Base-by-base conservation (phyloP, 768 basidiomycete species). In the Neoboletus magnificus region DNA sequence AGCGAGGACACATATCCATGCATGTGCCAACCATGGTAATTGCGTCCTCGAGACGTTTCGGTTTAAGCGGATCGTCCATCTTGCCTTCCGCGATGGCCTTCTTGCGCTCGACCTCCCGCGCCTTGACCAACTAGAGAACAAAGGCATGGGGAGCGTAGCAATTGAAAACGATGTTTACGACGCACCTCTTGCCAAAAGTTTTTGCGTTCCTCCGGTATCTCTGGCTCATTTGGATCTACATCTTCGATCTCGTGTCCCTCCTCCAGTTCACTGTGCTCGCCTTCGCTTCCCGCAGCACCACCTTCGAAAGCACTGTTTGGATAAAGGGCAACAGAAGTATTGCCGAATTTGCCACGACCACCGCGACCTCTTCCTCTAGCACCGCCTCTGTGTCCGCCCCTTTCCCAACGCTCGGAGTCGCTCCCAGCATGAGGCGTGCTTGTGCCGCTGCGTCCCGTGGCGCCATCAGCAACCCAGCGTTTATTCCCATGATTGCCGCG, bases 11-110 rank as follows among this genome's bases (percentile, higher is more conserved):
- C 93, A 98, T 97, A 57, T 91, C 87, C 75, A 79, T 73, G 66
- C 96, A 98, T 1, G 93, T 95, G 23, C 95, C 95, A 15, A 91
- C 83, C 68, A 98, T 87, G n/a, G 87, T 87, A 52, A 95, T 93
- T 18, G 95, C 94, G 60, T 96, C 87, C 62, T 91, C 91, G 3
- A 97, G 79, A 15, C 87, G 80, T 66, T 88, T 87, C 2, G 88
- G 85, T 11, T 86, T 85, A 40, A 80, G 66, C 0, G 93, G 94
- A 66, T 93, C 92, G 58, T 91, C 89, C 82, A 97, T 93, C 65
- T 89, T 86, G 7, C 93, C 92, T 35, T 87, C 83, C 1, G 84
- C 79, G 51, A 97, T 93, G 16, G 88, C 88, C 46, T 73, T 78
- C 68, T 85, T 86, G 48, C 83, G 76, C 65, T 91, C 91, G 4